phyloP scores from a whole-genome alignment of 2,329 filamentous ascomycete genomes.

The Colletotrichum lupini region DNA sequence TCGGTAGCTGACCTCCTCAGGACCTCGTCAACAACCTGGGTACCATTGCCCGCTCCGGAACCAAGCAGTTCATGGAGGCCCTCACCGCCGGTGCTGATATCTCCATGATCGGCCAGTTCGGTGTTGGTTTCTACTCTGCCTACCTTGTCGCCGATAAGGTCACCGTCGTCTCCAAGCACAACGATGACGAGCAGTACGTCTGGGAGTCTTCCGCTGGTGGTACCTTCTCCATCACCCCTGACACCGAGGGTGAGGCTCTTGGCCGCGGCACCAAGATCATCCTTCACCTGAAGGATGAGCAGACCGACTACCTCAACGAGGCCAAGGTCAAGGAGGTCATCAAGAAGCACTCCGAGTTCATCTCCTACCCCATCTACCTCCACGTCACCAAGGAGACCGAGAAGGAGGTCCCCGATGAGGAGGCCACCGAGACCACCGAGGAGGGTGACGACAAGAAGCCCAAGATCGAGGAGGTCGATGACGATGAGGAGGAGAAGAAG shows the following conservation, averaged over 20 bases:
- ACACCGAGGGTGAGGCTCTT: conserved; percentile 90
- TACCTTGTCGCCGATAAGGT: conserved; percentile 99
- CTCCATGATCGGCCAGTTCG: conserved; percentile 99
- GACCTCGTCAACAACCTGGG: conserved; percentile 99
- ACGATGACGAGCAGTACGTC: conserved; percentile 99
- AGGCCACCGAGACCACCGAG: conserved; percentile 73
- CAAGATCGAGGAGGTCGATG: conserved; percentile 92
- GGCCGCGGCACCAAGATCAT: conserved; percentile 98
- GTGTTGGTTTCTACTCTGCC: conserved; percentile 99
- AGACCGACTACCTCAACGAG: conserved; percentile 98
- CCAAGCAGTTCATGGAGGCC: conserved; percentile 99
- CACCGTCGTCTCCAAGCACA: conserved; percentile 97
- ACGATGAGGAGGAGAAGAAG: conserved; percentile 90
- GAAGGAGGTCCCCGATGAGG: conserved; percentile 98
- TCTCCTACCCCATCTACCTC: conserved; percentile 99
- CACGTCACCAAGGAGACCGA: conserved; percentile 99
- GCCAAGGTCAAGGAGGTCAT: conserved; percentile 99
- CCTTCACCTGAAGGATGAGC: conserved; percentile 99
- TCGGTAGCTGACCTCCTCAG: conserved; percentile 60
- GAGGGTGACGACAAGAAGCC: conserved; percentile 92
- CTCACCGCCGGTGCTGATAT: conserved; percentile 98
- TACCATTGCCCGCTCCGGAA: conserved; percentile 98
- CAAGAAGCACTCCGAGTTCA: conserved; percentile 99
- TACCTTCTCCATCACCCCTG: conserved; percentile 92
- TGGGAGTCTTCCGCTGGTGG: conserved; percentile 98